A percentile compares a stretch with the other conserved stretches of the same genome.
Evolutionary conservation across 1,139 yeast genomes (phyloP).

Genomic region (Wickerhamomyces sp.): DNA sequence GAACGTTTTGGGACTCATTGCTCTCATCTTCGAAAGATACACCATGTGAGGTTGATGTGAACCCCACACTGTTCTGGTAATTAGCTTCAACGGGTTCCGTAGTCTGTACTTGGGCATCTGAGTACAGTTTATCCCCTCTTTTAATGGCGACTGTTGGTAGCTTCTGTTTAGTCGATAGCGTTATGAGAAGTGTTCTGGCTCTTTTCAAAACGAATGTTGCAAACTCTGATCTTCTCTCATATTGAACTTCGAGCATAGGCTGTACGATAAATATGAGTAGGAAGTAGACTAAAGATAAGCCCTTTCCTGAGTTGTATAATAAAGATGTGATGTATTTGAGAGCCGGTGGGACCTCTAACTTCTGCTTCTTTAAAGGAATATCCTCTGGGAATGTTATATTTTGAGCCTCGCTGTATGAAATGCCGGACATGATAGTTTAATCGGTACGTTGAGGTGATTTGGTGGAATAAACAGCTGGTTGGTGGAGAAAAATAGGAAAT

Average conservation of each 20-base stretch:
- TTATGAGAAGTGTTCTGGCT: conserved; percentile 20
- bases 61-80: not conserved
- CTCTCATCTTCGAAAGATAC: conserved; percentile 8
- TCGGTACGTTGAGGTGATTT: no score
- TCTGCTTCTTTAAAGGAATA: conserved; percentile 4
- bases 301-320: conserved; percentile 27
- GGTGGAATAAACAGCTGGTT: no score
- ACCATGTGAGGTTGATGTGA: conserved; percentile 1
- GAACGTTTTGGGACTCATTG: conserved; percentile 2
- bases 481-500: no score
- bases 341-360: conserved; percentile 17
- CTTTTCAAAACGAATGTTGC: conserved; percentile 17
- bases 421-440: not conserved
- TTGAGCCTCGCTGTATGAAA: conserved; percentile 1
- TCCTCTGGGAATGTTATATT: conserved; percentile 18
- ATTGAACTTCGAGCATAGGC: conserved; percentile 27
- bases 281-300: conserved; percentile 23
- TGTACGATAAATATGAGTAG: conserved; percentile 22
- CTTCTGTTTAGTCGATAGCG: conserved; percentile 17
- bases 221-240: conserved; percentile 26
- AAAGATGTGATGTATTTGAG: conserved; percentile 18
- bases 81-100: conserved; percentile 4
- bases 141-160: conserved; percentile 34
- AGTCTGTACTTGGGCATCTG: conserved; percentile 34
- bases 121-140: conserved; percentile 34